phyloP scores from a whole-genome alignment of 495 filamentous ascomycete species.

The Xylaria curta region DNA sequence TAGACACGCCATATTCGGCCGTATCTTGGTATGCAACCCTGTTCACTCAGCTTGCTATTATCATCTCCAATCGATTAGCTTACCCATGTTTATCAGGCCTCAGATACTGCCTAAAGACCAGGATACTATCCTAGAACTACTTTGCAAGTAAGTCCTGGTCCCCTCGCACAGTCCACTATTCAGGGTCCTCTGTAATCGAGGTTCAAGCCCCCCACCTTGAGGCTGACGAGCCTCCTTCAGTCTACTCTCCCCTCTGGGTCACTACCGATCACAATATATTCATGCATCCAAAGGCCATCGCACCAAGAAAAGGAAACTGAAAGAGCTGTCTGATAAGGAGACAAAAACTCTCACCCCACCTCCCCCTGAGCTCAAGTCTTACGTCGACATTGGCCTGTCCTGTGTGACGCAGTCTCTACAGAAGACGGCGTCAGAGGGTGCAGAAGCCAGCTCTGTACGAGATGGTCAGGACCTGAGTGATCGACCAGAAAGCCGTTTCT shows the following conservation, averaged over 20 bases:
- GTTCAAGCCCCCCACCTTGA: background rate
- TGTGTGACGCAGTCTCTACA: slow-evolving; percentile 62
- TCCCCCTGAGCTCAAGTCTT: slow-evolving; percentile 54
- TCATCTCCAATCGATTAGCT: background rate
- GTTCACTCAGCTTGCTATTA: background rate
- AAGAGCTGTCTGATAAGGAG: slow-evolving; percentile 34
- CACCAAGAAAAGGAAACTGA: slow-evolving; percentile 51
- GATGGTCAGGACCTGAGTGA: slow-evolving; percentile 14
- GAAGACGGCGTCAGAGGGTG: slow-evolving; percentile 37
- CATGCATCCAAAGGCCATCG: slow-evolving; percentile 60
- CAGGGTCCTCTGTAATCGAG: background rate
- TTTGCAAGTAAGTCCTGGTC: slow-evolving; percentile 54
- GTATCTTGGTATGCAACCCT: slow-evolving; percentile 42
- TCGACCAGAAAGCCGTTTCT: slow-evolving; percentile 28
- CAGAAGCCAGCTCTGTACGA: background rate
- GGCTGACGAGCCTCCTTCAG: slow-evolving; percentile 40
- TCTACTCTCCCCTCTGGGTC: slow-evolving; percentile 62
- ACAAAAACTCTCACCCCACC: slow-evolving; percentile 35
- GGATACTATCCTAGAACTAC: slow-evolving; percentile 60
- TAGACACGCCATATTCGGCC: slow-evolving; percentile 50
- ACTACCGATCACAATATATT: slow-evolving; percentile 55
- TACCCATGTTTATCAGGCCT: slow-evolving; percentile 49
- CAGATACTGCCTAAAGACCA: slow-evolving; percentile 54
- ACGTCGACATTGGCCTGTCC: slow-evolving; percentile 66
- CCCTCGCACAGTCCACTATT: background rate